Evolutionary conservation across 1,284 basidiomycete genomes (phyloP).

Genomic region (Entoloma clypeatum): DNA sequence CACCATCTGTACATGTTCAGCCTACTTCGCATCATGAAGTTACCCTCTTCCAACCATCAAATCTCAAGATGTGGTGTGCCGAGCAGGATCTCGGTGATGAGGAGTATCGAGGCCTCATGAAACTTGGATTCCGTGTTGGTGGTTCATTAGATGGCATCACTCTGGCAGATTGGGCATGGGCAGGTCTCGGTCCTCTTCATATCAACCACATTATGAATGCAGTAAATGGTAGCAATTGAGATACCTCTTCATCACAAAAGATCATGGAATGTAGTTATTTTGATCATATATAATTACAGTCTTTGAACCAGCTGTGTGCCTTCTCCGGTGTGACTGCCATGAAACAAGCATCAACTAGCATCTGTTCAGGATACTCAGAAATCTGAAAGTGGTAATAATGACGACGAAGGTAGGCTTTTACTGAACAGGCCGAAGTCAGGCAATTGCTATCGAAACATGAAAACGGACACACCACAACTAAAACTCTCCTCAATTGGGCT

Average conservation of each 20-base stretch:
- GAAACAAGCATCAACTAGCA: slow-evolving; percentile 15
- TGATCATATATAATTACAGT: slow-evolving; percentile 15
- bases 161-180: slow-evolving; percentile 9
- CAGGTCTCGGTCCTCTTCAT: slow-evolving; percentile 9
- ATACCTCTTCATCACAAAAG: not conserved
- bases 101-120: slow-evolving; percentile 9
- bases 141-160: slow-evolving; percentile 7
- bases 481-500: slow-evolving; percentile 20
- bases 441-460: not conserved
- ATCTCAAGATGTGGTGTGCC: too few species aligned
- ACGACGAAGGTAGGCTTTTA: slow-evolving; percentile 15
- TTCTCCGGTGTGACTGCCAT: slow-evolving; percentile 14
- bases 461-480: slow-evolving; percentile 9
- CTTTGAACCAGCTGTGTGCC: slow-evolving; percentile 15
- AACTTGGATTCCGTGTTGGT: slow-evolving; percentile 14
- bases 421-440: slow-evolving; percentile 1
- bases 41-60: too few species aligned
- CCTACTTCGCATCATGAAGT: too few species aligned
- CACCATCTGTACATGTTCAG: too few species aligned
- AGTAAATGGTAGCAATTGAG: not conserved
- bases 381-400: slow-evolving; percentile 11
- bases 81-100: too few species aligned
- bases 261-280: slow-evolving; percentile 1
- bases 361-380: slow-evolving; percentile 12
- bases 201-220: slow-evolving; percentile 5